Conservation (phyloP, 2,329 filamentous ascomycete species). For the Chaetomium sp. region DNA sequence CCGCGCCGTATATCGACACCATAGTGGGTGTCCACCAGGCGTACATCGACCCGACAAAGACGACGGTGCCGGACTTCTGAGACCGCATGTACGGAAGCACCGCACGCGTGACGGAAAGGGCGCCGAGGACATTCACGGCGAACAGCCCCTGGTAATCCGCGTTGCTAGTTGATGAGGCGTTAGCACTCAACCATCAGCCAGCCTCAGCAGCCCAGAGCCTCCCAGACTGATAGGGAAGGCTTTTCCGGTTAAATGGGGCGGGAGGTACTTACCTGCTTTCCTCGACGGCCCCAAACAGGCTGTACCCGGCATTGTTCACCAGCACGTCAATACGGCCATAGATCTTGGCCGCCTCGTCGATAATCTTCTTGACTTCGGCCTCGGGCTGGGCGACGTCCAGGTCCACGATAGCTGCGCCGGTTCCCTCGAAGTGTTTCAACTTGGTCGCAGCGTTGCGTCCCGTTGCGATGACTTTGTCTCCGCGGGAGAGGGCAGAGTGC, state of each 20-base stretch:
- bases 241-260: slow-evolving; percentile 1
- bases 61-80: slow-evolving; percentile 14
- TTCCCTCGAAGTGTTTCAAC: neutral
- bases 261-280: slow-evolving; percentile 14
- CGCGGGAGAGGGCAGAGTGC: slow-evolving; percentile 9
- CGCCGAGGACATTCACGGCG: slow-evolving; percentile 20
- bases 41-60: slow-evolving; percentile 22
- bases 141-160: slow-evolving; percentile 12
- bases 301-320: slow-evolving; percentile 21
- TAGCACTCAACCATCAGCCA: neutral
- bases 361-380: slow-evolving; percentile 7
- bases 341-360: slow-evolving; percentile 12
- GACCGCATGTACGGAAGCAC: slow-evolving; percentile 21
- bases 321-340: slow-evolving; percentile 21
- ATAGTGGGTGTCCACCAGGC: slow-evolving; percentile 6
- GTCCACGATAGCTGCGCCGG: slow-evolving; percentile 9
- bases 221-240: no score
- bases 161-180: neutral
- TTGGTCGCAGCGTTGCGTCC: slow-evolving; percentile 14
- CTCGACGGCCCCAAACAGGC: slow-evolving; percentile 10
- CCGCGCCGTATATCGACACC: slow-evolving; percentile 5
- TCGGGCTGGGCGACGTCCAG: slow-evolving; percentile 16
- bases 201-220: neutral
- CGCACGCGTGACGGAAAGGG: slow-evolving; percentile 19
- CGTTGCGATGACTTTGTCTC: slow-evolving; percentile 21